phyloP scores from a whole-genome alignment of 2,329 filamentous ascomycete genomes.

The Teratosphaeria viscida region DNA sequence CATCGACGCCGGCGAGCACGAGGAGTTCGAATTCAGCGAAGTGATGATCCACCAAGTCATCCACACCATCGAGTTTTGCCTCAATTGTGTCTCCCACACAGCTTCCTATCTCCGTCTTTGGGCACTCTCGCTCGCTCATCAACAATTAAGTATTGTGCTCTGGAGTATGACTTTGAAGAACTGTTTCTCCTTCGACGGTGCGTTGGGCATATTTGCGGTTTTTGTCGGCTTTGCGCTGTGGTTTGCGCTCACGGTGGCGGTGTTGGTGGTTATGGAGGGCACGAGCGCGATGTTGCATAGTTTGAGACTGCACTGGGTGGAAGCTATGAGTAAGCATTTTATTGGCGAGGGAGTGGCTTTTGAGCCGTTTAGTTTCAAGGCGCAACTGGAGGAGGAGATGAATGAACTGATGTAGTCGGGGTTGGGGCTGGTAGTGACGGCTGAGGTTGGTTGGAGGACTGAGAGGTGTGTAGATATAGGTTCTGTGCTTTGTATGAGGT shows the following conservation, averaged over 20 bases:
- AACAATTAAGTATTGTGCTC: conserved; percentile 90
- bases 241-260: conserved; percentile 72
- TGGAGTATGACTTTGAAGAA: conserved; percentile 91
- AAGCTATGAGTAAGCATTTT: conserved; percentile 96
- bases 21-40: conserved; percentile 95
- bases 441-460: too few species aligned
- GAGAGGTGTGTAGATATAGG: too few species aligned
- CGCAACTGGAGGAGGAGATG: conserved; percentile 69
- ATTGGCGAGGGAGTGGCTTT: conserved; percentile 77
- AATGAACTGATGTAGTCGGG: conserved; percentile 21
- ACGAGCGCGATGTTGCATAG: conserved; percentile 93
- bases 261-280: conserved; percentile 90
- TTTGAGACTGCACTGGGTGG: conserved; percentile 87
- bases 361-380: conserved; percentile 78
- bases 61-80: conserved; percentile 97
- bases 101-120: conserved; percentile 97
- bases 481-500: too few species aligned
- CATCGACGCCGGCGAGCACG: conserved; percentile 57
- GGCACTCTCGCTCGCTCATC: conserved; percentile 93
- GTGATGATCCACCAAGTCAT: conserved; percentile 99
- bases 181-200: conserved; percentile 52
- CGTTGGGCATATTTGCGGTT: conserved; percentile 65
- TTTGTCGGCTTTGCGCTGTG: conserved; percentile 77
- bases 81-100: conserved; percentile 98
- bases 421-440: too few species aligned